phyloP scores from a whole-genome alignment of 139 green algal species.

The Tetradesmus obliquus region DNA sequence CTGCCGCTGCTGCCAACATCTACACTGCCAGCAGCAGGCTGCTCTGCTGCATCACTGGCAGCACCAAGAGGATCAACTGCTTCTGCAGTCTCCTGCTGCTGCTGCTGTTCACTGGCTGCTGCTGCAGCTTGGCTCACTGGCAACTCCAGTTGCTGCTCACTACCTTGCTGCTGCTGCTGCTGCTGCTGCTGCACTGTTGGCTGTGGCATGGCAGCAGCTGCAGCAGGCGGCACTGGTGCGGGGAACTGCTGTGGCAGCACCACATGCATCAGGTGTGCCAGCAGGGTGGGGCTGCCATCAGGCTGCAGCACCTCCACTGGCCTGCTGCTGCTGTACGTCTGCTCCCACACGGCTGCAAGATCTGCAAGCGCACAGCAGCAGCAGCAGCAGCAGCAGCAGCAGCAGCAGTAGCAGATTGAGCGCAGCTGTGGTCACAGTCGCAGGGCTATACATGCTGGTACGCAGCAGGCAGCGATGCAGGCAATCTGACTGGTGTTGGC shows the following conservation, averaged over 20 bases:
- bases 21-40: background rate
- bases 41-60: background rate
- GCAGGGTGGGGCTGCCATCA: constrained; percentile 45
- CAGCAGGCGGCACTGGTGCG: background rate
- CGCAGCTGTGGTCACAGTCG: background rate
- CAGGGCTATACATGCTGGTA: too few species aligned
- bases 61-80: background rate
- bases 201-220: background rate
- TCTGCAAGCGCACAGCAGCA: background rate
- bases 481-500: too few species aligned
- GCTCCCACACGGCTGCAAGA: constrained; percentile 45
- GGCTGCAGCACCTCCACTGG: constrained; percentile 33
- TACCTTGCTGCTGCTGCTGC: constrained; percentile 18
- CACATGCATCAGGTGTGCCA: constrained; percentile 51
- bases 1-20: background rate
- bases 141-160: background rate
- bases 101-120: background rate
- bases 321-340: constrained; percentile 49
- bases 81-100: background rate
- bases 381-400: background rate
- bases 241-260: constrained; percentile 48
- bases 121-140: background rate
- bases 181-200: constrained; percentile 11
- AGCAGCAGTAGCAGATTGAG: background rate
- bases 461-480: too few species aligned